phyloP scores from a whole-genome alignment of 148 eudicot species.

The Vaccinium macrocarpon region DNA sequence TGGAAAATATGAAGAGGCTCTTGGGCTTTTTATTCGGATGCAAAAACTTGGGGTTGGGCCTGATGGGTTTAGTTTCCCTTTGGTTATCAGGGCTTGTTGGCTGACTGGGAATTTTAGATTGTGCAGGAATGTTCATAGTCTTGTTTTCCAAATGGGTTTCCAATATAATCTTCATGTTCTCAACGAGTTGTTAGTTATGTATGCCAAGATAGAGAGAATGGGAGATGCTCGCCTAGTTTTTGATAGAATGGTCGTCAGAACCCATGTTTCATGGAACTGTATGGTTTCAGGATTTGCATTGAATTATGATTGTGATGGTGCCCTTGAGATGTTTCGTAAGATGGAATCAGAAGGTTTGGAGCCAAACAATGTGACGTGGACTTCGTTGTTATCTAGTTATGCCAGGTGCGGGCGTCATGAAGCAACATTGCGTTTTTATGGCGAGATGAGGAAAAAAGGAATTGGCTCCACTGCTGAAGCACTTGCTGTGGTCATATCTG shows the following conservation, averaged over 20 bases:
- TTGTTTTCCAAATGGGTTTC: conserved; percentile 47
- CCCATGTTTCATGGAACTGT: conserved; percentile 54
- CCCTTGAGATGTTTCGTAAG: conserved; percentile 34
- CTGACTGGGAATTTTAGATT: conserved; percentile 26
- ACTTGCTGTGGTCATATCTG: conserved; percentile 61
- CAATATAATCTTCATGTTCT: conserved; percentile 41
- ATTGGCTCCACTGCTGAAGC: conserved; percentile 45
- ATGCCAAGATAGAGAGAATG: conserved; percentile 46
- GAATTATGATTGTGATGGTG: conserved; percentile 43
- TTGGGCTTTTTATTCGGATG: too few relatives aligned
- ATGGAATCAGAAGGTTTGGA: conserved; percentile 59
- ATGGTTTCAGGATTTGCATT: conserved; percentile 55
- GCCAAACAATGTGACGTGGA: conserved; percentile 64
- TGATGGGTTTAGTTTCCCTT: conserved; percentile 28
- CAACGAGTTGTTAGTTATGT: conserved; percentile 54
- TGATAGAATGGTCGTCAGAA: conserved; percentile 48
- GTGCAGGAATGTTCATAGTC: conserved; percentile 41
- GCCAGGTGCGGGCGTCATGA: conserved; percentile 44
- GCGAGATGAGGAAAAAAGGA: conserved; percentile 41
- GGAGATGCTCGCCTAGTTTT: conserved; percentile 42
- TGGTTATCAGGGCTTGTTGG: conserved; percentile 50
- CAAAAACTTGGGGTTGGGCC: too few relatives aligned
- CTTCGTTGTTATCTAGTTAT: conserved; percentile 61
- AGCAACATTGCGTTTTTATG: conserved; percentile 36
- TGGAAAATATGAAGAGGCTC: too few relatives aligned